Percentiles rank a stretch among this genome's conserved stretches.
phyloP scores from a whole-genome alignment of 2,329 filamentous ascomycete genomes.

The Fusarium sarcochroum region DNA sequence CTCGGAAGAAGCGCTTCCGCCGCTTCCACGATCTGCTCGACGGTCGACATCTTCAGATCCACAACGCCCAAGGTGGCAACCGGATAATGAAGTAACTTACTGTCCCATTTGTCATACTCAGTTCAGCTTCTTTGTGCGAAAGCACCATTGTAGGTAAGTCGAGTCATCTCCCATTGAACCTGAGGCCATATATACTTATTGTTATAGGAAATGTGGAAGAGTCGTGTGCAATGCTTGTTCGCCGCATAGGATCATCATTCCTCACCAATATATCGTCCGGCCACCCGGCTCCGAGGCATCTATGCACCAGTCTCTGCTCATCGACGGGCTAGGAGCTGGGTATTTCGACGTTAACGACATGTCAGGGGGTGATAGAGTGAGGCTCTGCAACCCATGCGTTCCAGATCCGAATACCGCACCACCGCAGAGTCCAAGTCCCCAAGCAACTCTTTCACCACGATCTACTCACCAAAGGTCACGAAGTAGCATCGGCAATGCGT shows the following conservation, averaged over 20 bases:
- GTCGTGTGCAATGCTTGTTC: slow-evolving; percentile 93
- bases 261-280: slow-evolving; percentile 91
- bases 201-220: slow-evolving; percentile 85
- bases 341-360: slow-evolving; percentile 61
- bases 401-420: slow-evolving; percentile 73
- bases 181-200: slow-evolving; percentile 28
- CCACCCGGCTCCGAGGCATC: slow-evolving; percentile 69
- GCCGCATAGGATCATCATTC: slow-evolving; percentile 94
- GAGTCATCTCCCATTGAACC: background rate
- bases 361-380: slow-evolving; percentile 69
- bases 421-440: slow-evolving; percentile 60
- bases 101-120: slow-evolving; percentile 87
- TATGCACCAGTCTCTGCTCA: slow-evolving; percentile 54
- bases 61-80: slow-evolving; percentile 85
- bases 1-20: slow-evolving; percentile 35
- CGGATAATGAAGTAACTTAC: slow-evolving; percentile 83
- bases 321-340: slow-evolving; percentile 57
- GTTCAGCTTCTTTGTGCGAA: slow-evolving; percentile 88
- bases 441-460: slow-evolving; percentile 53
- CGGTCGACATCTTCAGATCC: slow-evolving; percentile 57
- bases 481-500: slow-evolving; percentile 58
- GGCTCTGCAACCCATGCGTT: slow-evolving; percentile 74
- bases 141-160: slow-evolving; percentile 89
- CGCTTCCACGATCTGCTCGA: slow-evolving; percentile 37
- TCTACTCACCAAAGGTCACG: slow-evolving; percentile 61